A percentile compares a stretch with the other conserved stretches of the same genome.
phyloP scores from a whole-genome alignment of 495 filamentous ascomycete genomes.

The Neurospora africana region DNA sequence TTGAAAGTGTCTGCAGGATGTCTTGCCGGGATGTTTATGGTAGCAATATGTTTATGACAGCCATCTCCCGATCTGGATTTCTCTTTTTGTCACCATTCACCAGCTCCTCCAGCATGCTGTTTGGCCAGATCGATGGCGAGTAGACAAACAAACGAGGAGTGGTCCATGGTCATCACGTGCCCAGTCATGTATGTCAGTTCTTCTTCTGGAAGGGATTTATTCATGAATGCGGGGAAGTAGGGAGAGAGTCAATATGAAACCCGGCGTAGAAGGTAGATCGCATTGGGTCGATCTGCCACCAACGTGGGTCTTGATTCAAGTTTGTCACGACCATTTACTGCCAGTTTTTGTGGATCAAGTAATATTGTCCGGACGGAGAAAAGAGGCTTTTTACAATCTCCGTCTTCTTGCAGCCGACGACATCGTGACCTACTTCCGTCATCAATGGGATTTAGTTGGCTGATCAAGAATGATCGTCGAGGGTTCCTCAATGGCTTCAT shows the following conservation, averaged over 20 bases:
- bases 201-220: background rate
- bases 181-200: background rate
- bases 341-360: background rate
- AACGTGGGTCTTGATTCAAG: background rate
- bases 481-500: background rate
- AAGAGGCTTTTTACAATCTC: background rate
- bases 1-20: background rate
- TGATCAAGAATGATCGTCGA: background rate
- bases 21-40: background rate
- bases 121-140: background rate
- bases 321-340: background rate
- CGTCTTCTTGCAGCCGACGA: background rate
- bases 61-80: background rate
- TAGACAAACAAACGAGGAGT: background rate
- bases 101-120: background rate
- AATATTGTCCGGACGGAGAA: background rate
- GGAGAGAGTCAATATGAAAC: background rate
- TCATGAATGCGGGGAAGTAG: background rate
- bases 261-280: background rate
- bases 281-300: background rate
- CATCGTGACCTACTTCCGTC: background rate
- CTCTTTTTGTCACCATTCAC: background rate
- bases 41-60: background rate
- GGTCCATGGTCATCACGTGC: background rate
- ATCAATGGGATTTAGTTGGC: background rate